Evolutionary conservation across 139 green algal species (phyloP).

Genomic region (Pleodorina starrii): DNA sequence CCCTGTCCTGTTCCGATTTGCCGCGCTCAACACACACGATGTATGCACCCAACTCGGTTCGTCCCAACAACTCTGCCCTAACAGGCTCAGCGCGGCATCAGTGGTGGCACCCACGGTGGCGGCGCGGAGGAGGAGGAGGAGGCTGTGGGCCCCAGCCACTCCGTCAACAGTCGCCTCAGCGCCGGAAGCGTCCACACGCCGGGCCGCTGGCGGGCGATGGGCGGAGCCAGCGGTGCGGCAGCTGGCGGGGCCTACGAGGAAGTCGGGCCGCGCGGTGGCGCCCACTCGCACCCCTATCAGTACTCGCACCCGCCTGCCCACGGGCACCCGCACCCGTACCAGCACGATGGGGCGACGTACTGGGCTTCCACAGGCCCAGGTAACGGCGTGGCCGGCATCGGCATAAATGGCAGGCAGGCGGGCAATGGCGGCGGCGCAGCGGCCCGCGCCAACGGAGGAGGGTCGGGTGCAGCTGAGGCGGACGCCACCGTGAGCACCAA

Average conservation of each 20-base stretch:
- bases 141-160: slow-evolving; percentile 27
- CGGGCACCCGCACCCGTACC: background rate
- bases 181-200: slow-evolving; percentile 47
- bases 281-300: background rate
- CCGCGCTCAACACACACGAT: no score
- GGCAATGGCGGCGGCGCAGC: background rate
- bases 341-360: background rate
- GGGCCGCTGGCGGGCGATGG: background rate
- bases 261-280: background rate
- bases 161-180: slow-evolving; percentile 38
- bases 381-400: background rate
- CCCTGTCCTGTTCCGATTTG: no score
- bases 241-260: background rate
- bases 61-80: background rate
- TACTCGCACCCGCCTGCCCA: background rate
- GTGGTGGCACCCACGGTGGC: background rate
- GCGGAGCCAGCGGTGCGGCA: background rate
- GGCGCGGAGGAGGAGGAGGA: slow-evolving; percentile 17
- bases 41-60: no score
- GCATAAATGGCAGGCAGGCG: background rate
- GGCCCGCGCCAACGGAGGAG: background rate
- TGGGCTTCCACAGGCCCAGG: background rate
- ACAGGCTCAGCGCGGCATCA: slow-evolving; percentile 22
- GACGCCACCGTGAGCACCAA: slow-evolving; percentile 18
- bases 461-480: background rate